Conservation (phyloP, 306 rosid genomes). For the Cucumis sativus region DNA sequence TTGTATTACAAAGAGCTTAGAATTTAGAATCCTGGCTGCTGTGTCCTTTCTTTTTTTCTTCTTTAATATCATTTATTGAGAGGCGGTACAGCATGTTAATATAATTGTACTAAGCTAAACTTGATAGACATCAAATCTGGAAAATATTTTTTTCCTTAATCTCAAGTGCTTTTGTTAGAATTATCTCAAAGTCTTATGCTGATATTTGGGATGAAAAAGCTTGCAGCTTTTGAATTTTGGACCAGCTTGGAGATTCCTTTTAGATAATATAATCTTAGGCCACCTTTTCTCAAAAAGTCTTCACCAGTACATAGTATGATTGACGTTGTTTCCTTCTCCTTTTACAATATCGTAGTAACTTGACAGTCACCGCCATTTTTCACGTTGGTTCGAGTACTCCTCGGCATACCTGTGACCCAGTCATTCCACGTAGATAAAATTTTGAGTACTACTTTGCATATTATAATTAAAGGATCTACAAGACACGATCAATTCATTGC, state of each 20-base stretch:
- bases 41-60: not conserved
- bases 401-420: not conserved
- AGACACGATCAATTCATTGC: not conserved
- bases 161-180: not conserved
- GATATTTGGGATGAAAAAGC: not conserved
- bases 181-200: not conserved
- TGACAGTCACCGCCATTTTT: not conserved
- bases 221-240: slow-evolving; percentile 2
- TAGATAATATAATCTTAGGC: not conserved
- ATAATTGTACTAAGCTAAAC: not conserved
- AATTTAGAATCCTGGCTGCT: not conserved
- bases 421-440: not conserved
- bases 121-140: not conserved
- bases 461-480: not conserved
- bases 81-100: not conserved
- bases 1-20: not conserved
- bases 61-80: not conserved
- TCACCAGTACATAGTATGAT: not conserved
- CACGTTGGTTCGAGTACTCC: not conserved
- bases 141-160: not conserved
- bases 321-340: not conserved
- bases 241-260: slow-evolving; percentile 1
- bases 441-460: not conserved
- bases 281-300: not conserved
- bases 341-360: not conserved